A percentile compares a stretch with the other conserved stretches of the same genome.
Conservation (phyloP, 352 stramenopile species). For the Saprolegnia parasitica region DNA sequence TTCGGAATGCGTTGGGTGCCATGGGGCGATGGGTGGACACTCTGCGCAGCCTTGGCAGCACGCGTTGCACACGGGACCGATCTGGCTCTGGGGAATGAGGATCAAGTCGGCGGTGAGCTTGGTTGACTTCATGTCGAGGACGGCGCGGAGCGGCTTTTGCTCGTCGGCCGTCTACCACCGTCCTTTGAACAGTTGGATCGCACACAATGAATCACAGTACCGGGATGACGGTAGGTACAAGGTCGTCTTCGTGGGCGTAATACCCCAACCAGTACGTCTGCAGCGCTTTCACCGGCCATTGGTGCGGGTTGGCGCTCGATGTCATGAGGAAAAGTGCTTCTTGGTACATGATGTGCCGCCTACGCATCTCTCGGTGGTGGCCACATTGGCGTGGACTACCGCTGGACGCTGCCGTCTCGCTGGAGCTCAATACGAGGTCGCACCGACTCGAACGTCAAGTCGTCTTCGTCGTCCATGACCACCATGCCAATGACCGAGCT, state of each 20-base stretch:
- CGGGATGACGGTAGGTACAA: constrained; percentile 41
- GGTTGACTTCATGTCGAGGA: constrained; percentile 10
- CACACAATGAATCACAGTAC: constrained; percentile 27
- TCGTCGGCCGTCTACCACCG: constrained; percentile 19
- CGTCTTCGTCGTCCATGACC: constrained; percentile 55
- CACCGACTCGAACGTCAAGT: constrained; percentile 59
- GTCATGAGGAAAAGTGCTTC: constrained; percentile 63
- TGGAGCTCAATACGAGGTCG: constrained; percentile 63
- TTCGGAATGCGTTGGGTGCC: background rate
- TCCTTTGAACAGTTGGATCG: too few species aligned
- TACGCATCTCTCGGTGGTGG: constrained; percentile 15
- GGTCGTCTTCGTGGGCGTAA: constrained; percentile 43
- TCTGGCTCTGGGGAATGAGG: constrained; percentile 71
- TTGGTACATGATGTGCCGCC: constrained; percentile 66
- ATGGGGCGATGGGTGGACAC: constrained; percentile 34
- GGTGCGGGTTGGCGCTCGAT: constrained; percentile 52
- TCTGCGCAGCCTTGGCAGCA: constrained; percentile 56
- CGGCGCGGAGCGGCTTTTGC: background rate
- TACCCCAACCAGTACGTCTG: constrained; percentile 78
- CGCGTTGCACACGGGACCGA: constrained; percentile 61
- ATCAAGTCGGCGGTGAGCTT: constrained; percentile 47
- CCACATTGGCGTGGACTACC: constrained; percentile 28
- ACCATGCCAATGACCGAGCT: constrained; percentile 62
- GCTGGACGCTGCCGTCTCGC: constrained; percentile 55
- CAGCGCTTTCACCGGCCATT: constrained; percentile 53